Conservation (phyloP, 345 rosid genomes). For the Gynandropsis gynandra region DNA sequence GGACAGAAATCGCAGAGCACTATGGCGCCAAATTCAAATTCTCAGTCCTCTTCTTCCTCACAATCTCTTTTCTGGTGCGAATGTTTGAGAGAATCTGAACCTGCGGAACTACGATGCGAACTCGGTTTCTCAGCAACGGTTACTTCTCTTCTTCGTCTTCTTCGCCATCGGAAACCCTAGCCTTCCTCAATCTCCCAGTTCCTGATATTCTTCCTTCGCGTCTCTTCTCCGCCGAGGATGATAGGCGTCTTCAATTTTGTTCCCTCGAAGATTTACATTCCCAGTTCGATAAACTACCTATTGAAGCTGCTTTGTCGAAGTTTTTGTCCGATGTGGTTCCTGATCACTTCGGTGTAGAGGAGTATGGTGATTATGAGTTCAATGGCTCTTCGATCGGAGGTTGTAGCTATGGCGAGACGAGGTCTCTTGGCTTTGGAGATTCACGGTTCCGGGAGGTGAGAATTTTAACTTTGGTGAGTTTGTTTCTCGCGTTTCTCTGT, state of each 20-base stretch:
- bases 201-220: constrained; percentile 34
- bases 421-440: constrained; percentile 10
- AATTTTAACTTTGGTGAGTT: background rate
- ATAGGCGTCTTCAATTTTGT: constrained; percentile 27
- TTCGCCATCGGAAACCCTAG: constrained; percentile 33
- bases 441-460: constrained; percentile 24
- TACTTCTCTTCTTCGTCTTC: constrained; percentile 39
- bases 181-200: constrained; percentile 54
- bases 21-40: constrained; percentile 39
- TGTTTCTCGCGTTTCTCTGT: constrained; percentile 8
- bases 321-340: constrained; percentile 53
- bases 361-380: constrained; percentile 25
- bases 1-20: constrained; percentile 14
- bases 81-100: constrained; percentile 2
- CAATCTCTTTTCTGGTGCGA: constrained; percentile 6
- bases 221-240: constrained; percentile 21
- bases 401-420: constrained; percentile 4
- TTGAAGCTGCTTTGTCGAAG: constrained; percentile 47
- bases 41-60: constrained; percentile 7
- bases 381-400: constrained; percentile 6
- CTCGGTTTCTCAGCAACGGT: constrained; percentile 60
- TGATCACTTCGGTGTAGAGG: constrained; percentile 30
- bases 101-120: constrained; percentile 41
- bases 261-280: constrained; percentile 23
- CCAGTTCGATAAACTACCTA: constrained; percentile 35